These are phyloP conservation scores for Gossypium davidsonii DNA, from an alignment of 441 rosid species.

Conservation along the genomic window DNA sequence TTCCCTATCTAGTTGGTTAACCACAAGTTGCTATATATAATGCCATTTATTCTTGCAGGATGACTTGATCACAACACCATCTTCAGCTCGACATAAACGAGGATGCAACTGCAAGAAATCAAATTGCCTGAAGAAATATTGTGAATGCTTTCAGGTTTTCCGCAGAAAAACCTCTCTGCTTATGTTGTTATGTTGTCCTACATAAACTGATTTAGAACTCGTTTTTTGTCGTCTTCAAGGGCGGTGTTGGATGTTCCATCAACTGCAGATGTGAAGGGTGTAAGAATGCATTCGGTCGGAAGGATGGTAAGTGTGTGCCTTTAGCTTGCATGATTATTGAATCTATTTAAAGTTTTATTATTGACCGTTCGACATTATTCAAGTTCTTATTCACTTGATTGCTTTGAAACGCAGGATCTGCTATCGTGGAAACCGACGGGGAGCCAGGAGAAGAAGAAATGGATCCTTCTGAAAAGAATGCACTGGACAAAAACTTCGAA, in stretches of 20 bases:
- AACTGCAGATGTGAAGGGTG: conserved; percentile 98
- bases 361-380: not conserved
- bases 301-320: conserved; percentile 60
- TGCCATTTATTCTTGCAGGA: conserved; percentile 47
- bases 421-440: conserved; percentile 37
- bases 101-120: conserved; percentile 99
- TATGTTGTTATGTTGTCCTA: not conserved
- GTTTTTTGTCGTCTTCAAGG: conserved; percentile 37
- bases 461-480: conserved; percentile 43
- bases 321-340: conserved; percentile 5
- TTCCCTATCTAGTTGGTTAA: conserved; percentile 6
- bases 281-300: conserved; percentile 81
- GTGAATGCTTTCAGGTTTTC: conserved; percentile 97
- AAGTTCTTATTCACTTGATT: not conserved
- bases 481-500: conserved; percentile 30
- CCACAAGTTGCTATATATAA: conserved; percentile 5
- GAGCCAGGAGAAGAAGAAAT: conserved; percentile 54
- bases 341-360: not conserved
- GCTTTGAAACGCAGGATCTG: conserved; percentile 43
- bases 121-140: conserved; percentile 88
- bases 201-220: conserved; percentile 19
- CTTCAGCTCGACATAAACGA: conserved; percentile 96
- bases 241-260: conserved; percentile 95
- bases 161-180: not conserved
- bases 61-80: conserved; percentile 81